Base-by-base conservation (phyloP, 129 eudicot species). In the Chrysanthemum lavandulifolium region DNA sequence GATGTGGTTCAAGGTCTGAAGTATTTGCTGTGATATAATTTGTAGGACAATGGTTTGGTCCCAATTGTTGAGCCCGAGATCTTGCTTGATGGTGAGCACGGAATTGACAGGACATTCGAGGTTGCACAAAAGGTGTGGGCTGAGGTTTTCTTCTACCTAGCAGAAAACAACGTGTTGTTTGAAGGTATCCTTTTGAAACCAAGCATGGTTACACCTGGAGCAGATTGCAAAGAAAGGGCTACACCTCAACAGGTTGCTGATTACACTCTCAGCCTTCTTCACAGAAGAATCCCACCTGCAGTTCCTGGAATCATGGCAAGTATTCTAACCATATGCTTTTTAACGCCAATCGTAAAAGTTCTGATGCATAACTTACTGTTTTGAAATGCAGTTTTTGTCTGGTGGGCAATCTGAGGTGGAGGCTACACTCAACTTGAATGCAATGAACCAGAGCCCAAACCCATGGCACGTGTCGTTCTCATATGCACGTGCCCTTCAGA, bases 391-490 rank as follows among this genome's bases (percentile, higher is more conserved):
- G 96, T 90, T 90, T 57, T 87, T 90, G 84, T 90, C 96, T 1
- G 96, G 96, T 25, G 96, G 96, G 14, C 96, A 90, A 85, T 90
- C 96, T 21, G 96, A 90, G 82, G 84, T 90, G 62, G 96, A 90
- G 74, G 94, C 94, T 2, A 87, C 94, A 31, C 79, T 87, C 25
- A 90, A 90, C 95, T 77, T 90, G 86, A 90, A 90, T 31, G 95
- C 89, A 7, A 90, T 90, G 95, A 90, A 87, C 95, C 95, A 87
- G 71, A 74, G 84, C 74, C 96, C 96, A 6, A 90, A 87, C 91
- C 97, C 95, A 61, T 87, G 97, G 97, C 95, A 90, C 51, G 97
- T 90, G 62, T 90, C 97, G 21, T 90, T 90, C 82, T 90, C 97
- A 10, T 90, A 87, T 11, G 97, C 95, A 33, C 80, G 97, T 18